Evolutionary conservation across 345 rosid species (phyloP), one percentile per base, ranked within the genome.

Genomic region (Luvunga scandens): DNA sequence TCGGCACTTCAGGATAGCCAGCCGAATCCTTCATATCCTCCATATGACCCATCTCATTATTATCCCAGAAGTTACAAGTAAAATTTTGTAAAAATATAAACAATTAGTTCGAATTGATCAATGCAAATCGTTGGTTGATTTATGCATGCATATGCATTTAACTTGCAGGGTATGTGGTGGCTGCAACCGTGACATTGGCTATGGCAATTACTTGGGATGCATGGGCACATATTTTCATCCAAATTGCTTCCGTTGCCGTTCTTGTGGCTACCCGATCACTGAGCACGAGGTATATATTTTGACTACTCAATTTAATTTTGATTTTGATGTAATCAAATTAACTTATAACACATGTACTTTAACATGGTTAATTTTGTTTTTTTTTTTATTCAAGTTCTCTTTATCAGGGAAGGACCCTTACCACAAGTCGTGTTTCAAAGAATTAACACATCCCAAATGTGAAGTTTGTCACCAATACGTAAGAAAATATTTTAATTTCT

Each of bases 391-490:
- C 85, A 86, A 94, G 97, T 93, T 93, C 86, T 91, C 98, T 66
- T 82, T 88, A 75, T 88, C 89, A 86, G 99, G 91, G 62, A 87
- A 56, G 7, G 86, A 91, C 78, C 91, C 92, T 3, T 94, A 94
- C 77, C 98, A 96, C 88, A 91, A 91, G 87, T 85, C 89, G 73
- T 96, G 99, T 85, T 94, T 96, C 89, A 92, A 89, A 82, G 97
- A 92, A 86, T 63, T 91, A 75, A 89, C 90, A 28, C 97, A 96
- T 85, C 99, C 97, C 42, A 96, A 92, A 90, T 96, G 98, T 73
- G 97, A 96, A 87, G 97, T 96, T 79, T 94, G 99, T 86, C 87
- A 80, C 74, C 92, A 94, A 82, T 96, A 87, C 85, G 99, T 96
- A 94, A 90, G 97, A 66, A 77, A 59, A 55, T 4, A 12, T 7